Percentiles rank a stretch among this genome's conserved stretches.
phyloP scores from a whole-genome alignment of 1,284 basidiomycete genomes.

The Apiotrichum porosum region DNA sequence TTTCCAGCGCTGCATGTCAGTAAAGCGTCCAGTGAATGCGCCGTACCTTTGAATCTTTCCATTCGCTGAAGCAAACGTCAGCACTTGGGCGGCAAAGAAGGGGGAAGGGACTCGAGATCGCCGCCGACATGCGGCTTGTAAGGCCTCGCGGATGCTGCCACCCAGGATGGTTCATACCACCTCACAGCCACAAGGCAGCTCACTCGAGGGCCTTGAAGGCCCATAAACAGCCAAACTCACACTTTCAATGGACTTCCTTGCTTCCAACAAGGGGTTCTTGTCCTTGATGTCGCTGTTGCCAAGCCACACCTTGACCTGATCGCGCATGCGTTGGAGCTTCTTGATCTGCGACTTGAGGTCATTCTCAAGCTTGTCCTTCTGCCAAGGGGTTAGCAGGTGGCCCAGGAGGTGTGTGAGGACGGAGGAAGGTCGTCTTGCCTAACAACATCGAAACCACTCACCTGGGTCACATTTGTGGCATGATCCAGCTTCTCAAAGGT shows the following conservation, averaged over 20 bases:
- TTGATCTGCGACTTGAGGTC: conserved; percentile 98
- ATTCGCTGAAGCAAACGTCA: conserved; percentile 84
- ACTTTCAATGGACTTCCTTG: conserved; percentile 93
- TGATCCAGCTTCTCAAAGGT: conserved; percentile 96
- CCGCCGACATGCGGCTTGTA: too few relatives aligned
- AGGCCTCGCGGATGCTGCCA: too few relatives aligned
- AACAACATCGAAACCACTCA: too few relatives aligned
- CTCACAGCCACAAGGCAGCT: too few relatives aligned
- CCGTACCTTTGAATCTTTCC: conserved; percentile 85
- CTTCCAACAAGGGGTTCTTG: conserved; percentile 88
- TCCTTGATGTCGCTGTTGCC: conserved; percentile 99
- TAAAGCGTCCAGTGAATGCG: too few relatives aligned
- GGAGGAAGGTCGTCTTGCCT: too few relatives aligned
- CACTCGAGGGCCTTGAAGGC: background rate
- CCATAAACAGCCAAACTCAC: conserved; percentile 69
- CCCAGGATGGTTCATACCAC: too few relatives aligned
- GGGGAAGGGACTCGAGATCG: too few relatives aligned
- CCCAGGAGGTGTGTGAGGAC: too few relatives aligned
- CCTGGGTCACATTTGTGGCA: conserved; percentile 75
- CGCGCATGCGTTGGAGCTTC: conserved; percentile 93
- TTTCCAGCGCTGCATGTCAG: conserved; percentile 70
- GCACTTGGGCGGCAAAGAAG: background rate
- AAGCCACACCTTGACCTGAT: conserved; percentile 99
- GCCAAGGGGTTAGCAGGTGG: too few relatives aligned
- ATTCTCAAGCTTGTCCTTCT: too few relatives aligned